Percentiles rank a stretch among this genome's conserved stretches.
Evolutionary conservation across 2,329 filamentous ascomycete species (phyloP).

Genomic region (Botryotinia convoluta): DNA sequence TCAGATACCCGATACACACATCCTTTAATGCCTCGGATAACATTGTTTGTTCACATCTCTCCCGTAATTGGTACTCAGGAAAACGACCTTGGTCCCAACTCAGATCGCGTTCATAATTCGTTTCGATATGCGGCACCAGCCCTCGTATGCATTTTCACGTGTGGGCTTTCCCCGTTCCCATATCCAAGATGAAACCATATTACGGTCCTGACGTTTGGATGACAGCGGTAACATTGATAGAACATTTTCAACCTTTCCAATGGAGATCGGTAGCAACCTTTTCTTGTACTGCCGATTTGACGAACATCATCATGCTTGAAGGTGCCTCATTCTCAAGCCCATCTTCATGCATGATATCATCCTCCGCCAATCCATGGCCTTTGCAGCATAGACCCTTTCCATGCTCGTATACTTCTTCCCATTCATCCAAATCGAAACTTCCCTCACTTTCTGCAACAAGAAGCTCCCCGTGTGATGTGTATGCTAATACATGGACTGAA

Average conservation of each 20-base stretch:
- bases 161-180: slow-evolving; percentile 2
- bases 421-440: slow-evolving; percentile 69
- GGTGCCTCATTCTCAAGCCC: slow-evolving; percentile 42
- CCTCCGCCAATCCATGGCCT: slow-evolving; percentile 32
- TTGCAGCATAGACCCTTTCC: slow-evolving; percentile 66
- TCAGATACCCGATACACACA: slow-evolving; percentile 11
- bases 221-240: slow-evolving; percentile 18
- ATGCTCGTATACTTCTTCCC: slow-evolving; percentile 66
- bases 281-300: slow-evolving; percentile 59
- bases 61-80: background rate
- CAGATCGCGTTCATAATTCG: background rate
- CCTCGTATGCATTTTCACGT: slow-evolving; percentile 2
- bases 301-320: slow-evolving; percentile 54
- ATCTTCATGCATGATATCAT: slow-evolving; percentile 36
- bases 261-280: slow-evolving; percentile 54
- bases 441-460: slow-evolving; percentile 82
- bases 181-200: slow-evolving; percentile 8
- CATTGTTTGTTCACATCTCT: slow-evolving; percentile 5
- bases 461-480: slow-evolving; percentile 70
- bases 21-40: slow-evolving; percentile 8
- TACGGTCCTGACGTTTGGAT: background rate
- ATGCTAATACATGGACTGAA: slow-evolving; percentile 81
- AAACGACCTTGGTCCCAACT: background rate
- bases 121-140: slow-evolving; percentile 11
- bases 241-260: slow-evolving; percentile 49